Percentiles rank a stretch among this genome's conserved stretches.
These are phyloP conservation scores for Cercospora zeae-maydis DNA, from an alignment of 2,329 filamentous ascomycete genomes.

Conservation along the genomic window DNA sequence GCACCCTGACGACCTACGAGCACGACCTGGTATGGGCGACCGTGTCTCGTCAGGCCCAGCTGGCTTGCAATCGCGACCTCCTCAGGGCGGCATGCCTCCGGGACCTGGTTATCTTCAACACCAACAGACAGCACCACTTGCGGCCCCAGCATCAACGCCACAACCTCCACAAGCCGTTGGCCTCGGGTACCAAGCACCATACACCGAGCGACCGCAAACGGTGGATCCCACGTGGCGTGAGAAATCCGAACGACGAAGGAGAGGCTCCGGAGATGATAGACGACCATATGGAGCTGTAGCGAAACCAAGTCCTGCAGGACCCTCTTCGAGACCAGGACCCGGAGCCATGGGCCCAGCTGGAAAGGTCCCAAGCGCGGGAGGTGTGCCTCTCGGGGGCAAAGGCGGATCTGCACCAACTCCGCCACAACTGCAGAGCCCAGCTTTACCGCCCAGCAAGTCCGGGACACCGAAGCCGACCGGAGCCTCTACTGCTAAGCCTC, in stretches of 20 bases:
- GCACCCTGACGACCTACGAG: slow-evolving; percentile 22
- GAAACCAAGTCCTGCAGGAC: neutral
- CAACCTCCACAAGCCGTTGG: slow-evolving; percentile 22
- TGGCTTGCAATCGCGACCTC: slow-evolving; percentile 18
- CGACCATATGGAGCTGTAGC: slow-evolving; percentile 5
- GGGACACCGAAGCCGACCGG: slow-evolving; percentile 30
- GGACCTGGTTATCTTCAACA: slow-evolving; percentile 22
- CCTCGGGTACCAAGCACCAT: slow-evolving; percentile 42
- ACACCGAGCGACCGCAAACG: slow-evolving; percentile 39
- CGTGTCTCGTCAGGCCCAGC: slow-evolving; percentile 36
- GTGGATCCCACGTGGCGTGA: slow-evolving; percentile 21
- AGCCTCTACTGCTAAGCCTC: slow-evolving; percentile 38
- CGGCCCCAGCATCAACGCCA: slow-evolving; percentile 1
- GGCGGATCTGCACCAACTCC: slow-evolving; percentile 18
- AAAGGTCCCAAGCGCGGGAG: neutral
- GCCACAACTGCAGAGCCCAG: slow-evolving; percentile 17
- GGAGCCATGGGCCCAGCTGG: neutral
- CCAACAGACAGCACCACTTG: slow-evolving; percentile 21
- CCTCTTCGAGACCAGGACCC: neutral
- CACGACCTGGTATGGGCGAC: slow-evolving; percentile 22
- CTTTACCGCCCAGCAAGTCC: slow-evolving; percentile 24
- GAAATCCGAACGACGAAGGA: slow-evolving; percentile 11
- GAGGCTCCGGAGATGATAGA: slow-evolving; percentile 18
- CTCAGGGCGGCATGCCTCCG: slow-evolving; percentile 14
- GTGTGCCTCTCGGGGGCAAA: neutral